Evolutionary conservation across 352 stramenopile genomes (phyloP).

Genomic region (Phytophthora fragariae): DNA sequence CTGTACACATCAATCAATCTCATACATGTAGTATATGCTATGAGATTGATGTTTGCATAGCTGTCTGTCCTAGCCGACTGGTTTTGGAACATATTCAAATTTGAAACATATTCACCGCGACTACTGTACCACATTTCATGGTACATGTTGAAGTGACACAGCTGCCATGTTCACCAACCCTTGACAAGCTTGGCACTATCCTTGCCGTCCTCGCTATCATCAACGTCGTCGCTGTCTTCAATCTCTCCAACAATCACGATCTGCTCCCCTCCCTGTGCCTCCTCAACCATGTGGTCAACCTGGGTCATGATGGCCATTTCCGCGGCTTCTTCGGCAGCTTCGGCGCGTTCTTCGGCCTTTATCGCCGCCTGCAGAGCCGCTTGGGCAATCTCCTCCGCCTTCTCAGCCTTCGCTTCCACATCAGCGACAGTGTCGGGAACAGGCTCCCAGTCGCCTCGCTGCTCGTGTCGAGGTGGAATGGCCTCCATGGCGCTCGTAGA

Average conservation of each 20-base stretch:
- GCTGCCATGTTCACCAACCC: background rate
- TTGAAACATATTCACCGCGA: too few relatives aligned
- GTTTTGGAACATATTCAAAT: too few relatives aligned
- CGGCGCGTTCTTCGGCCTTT: background rate
- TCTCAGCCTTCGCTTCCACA: constrained; percentile 12
- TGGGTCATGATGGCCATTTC: constrained; percentile 7
- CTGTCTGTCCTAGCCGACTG: too few relatives aligned
- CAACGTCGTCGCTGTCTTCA: background rate
- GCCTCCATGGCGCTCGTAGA: constrained; percentile 7
- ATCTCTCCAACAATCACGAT: constrained; percentile 5
- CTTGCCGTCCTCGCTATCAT: background rate
- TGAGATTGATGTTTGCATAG: too few relatives aligned
- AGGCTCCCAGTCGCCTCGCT: too few relatives aligned
- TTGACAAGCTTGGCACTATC: background rate
- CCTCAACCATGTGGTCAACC: background rate
- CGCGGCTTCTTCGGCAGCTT: constrained; percentile 6
- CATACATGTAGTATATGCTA: too few relatives aligned
- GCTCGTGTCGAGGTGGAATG: background rate
- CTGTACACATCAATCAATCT: too few relatives aligned
- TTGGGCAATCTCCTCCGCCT: constrained; percentile 12
- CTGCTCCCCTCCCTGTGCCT: background rate
- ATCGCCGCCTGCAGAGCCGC: background rate
- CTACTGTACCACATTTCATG: background rate
- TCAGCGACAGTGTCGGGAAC: background rate
- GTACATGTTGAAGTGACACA: too few relatives aligned